A percentile compares a stretch with the other conserved stretches of the same genome.
Conservation (phyloP, 768 basidiomycete genomes). For the Lactifluus subvellereus region DNA sequence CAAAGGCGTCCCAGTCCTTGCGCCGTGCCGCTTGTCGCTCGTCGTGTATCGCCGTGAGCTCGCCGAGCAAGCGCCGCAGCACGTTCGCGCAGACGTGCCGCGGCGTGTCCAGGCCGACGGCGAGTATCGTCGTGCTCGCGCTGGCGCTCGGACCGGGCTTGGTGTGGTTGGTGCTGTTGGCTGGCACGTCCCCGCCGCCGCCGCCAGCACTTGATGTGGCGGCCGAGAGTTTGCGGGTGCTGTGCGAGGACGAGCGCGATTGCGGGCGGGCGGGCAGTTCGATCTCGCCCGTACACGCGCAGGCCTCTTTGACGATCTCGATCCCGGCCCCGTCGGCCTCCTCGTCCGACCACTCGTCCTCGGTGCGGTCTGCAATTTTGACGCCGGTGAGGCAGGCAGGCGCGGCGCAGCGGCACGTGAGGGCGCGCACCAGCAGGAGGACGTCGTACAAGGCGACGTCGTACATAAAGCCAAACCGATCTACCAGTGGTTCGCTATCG, state of each 20-base stretch:
- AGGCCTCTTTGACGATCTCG: slow-evolving; percentile 37
- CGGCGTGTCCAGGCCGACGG: slow-evolving; percentile 56
- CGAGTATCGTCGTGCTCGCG: slow-evolving; percentile 49
- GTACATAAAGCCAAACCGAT: slow-evolving; percentile 89
- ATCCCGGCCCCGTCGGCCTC: slow-evolving; percentile 44
- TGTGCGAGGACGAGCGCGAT: slow-evolving; percentile 11
- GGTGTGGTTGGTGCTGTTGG: background rate
- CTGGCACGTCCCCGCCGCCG: background rate
- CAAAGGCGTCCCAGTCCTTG: slow-evolving; percentile 86
- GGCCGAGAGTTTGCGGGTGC: background rate
- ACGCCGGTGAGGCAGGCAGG: slow-evolving; percentile 84
- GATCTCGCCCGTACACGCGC: slow-evolving; percentile 37
- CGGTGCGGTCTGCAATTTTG: slow-evolving; percentile 78
- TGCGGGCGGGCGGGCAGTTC: background rate
- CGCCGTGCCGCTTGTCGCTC: slow-evolving; percentile 59
- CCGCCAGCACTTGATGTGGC: background rate
- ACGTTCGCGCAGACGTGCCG: slow-evolving; percentile 72
- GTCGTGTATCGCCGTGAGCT: slow-evolving; percentile 81
- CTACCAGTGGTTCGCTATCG: slow-evolving; percentile 62
- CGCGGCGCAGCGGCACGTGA: slow-evolving; percentile 65
- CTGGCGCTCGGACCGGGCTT: slow-evolving; percentile 15
- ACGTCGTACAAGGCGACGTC: slow-evolving; percentile 79
- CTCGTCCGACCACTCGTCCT: slow-evolving; percentile 73
- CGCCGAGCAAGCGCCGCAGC: slow-evolving; percentile 63
- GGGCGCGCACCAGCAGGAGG: slow-evolving; percentile 65